Conservation (phyloP, 108 stramenopile genomes). For the Skeletonema costatum region DNA sequence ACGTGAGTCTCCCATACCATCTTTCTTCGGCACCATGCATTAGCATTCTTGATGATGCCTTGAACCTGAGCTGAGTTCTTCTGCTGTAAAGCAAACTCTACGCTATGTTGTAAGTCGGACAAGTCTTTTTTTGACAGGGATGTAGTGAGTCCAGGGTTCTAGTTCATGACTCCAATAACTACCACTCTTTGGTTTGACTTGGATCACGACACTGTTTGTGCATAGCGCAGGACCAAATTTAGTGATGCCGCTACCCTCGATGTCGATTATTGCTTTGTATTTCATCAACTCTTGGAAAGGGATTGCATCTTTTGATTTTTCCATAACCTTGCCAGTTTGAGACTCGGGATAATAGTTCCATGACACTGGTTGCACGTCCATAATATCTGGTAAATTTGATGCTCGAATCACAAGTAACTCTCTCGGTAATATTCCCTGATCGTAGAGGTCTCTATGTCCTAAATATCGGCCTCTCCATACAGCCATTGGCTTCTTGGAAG, state of each 20-base stretch:
- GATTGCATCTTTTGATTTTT: slow-evolving; percentile 16
- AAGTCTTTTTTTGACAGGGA: slow-evolving; percentile 31
- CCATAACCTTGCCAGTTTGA: slow-evolving; percentile 19
- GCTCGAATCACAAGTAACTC: slow-evolving; percentile 19
- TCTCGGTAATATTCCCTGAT: slow-evolving; percentile 15
- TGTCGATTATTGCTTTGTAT: slow-evolving; percentile 32
- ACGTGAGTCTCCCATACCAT: slow-evolving; percentile 35
- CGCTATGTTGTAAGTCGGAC: slow-evolving; percentile 10
- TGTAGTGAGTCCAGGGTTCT: slow-evolving; percentile 31
- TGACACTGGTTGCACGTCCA: slow-evolving; percentile 40
- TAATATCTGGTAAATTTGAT: slow-evolving; percentile 8
- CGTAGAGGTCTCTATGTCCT: slow-evolving; percentile 22
- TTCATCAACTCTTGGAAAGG: slow-evolving; percentile 37
- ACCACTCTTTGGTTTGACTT: slow-evolving; percentile 19
- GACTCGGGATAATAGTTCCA: slow-evolving; percentile 17
- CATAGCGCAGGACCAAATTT: slow-evolving; percentile 25
- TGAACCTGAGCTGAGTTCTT: slow-evolving; percentile 9
- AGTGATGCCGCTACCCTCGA: slow-evolving; percentile 29
- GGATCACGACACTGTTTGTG: slow-evolving; percentile 38
- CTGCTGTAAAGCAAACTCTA: slow-evolving; percentile 15
- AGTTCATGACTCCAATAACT: slow-evolving; percentile 35
- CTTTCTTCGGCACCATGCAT: slow-evolving; percentile 31
- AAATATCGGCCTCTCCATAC: slow-evolving; percentile 38
- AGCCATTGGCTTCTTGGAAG: slow-evolving; percentile 26
- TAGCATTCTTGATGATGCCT: slow-evolving; percentile 32